Evolutionary conservation across 148 eudicot species (phyloP).

Genomic region (Simmondsia chinensis): DNA sequence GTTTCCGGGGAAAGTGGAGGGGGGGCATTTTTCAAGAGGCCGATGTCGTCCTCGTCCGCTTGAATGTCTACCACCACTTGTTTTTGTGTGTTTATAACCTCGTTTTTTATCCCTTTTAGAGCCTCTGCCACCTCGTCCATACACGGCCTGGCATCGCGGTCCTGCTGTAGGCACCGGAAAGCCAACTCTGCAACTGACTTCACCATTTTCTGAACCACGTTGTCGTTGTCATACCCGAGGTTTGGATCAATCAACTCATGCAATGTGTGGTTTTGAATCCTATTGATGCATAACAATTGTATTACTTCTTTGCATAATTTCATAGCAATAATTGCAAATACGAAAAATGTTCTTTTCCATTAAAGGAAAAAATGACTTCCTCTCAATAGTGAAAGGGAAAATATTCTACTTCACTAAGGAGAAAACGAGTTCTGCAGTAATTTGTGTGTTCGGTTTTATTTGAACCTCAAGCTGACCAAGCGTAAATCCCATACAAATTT

Average conservation of each 20-base stretch:
- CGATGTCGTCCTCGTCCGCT: conserved; percentile 36
- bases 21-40: conserved; percentile 25
- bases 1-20: conserved; percentile 38
- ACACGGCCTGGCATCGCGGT: conserved; percentile 69
- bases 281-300: no score
- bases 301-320: no score
- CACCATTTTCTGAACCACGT: conserved; percentile 36
- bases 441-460: no score
- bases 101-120: conserved; percentile 38
- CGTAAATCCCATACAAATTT: no score
- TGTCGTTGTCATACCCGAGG: conserved; percentile 15
- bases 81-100: conserved; percentile 20
- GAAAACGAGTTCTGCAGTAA: no score
- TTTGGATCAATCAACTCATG: conserved; percentile 27
- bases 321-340: no score
- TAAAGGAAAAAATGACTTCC: no score
- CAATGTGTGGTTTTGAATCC: conserved; percentile 22
- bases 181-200: conserved; percentile 68
- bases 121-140: conserved; percentile 62
- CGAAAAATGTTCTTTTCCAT: no score
- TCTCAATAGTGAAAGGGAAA: no score
- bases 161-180: conserved; percentile 61
- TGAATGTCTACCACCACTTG: conserved; percentile 51
- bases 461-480: no score
- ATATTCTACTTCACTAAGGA: no score